Evolutionary conservation across 805 yeast species (phyloP).

Genomic region (Candida schatavii): DNA sequence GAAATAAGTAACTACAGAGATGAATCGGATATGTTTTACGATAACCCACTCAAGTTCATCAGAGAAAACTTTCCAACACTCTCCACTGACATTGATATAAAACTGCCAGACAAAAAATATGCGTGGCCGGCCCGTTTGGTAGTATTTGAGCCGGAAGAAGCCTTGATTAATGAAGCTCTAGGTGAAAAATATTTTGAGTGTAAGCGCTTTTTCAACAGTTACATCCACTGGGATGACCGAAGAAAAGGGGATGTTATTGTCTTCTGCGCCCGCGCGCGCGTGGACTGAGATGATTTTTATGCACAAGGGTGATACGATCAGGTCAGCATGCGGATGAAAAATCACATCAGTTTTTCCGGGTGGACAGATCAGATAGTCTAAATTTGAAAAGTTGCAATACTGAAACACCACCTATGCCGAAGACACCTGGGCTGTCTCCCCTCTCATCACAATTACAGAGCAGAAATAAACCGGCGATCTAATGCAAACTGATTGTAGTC

Average conservation of each 20-base stretch:
- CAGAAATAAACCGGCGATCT: too few relatives aligned
- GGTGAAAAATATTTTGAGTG: constrained; percentile 42
- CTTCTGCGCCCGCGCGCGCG: constrained; percentile 37
- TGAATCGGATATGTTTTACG: constrained; percentile 83
- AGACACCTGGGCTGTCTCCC: too few relatives aligned
- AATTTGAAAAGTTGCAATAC: too few relatives aligned
- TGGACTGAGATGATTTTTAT: too few relatives aligned
- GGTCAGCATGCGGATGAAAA: too few relatives aligned
- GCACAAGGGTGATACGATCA: too few relatives aligned
- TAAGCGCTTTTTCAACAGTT: constrained; percentile 67
- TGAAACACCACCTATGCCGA: too few relatives aligned
- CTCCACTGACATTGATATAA: neutral
- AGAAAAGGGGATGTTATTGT: constrained; percentile 77
- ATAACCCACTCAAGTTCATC: constrained; percentile 60
- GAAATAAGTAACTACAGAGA: constrained; percentile 57
- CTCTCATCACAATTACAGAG: too few relatives aligned
- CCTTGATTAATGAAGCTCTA: constrained; percentile 39
- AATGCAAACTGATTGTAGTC: too few relatives aligned
- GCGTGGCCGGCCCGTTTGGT: constrained; percentile 75
- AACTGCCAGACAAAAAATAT: constrained; percentile 15
- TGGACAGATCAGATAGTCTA: too few relatives aligned
- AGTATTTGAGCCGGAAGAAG: constrained; percentile 64
- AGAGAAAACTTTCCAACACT: constrained; percentile 45
- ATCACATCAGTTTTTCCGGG: neutral
- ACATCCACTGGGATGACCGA: constrained; percentile 83